Evolutionary conservation across 1,284 basidiomycete species (phyloP), one percentile per base, ranked within the genome.

Genomic region (Melampsora americana): DNA sequence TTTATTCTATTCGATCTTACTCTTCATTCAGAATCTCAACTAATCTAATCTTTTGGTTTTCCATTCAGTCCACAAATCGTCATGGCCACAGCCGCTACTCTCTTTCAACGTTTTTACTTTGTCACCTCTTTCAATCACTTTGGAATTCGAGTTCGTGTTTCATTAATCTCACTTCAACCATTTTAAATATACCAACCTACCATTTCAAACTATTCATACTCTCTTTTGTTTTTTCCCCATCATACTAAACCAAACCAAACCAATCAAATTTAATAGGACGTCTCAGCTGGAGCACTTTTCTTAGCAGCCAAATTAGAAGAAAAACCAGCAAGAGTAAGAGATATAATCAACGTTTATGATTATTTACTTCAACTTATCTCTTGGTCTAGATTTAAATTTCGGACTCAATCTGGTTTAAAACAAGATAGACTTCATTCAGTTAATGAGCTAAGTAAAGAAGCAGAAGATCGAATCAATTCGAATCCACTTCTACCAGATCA

Each of bases 101-200:
- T 99, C 4, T 95, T 95, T 82, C 95, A 99, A 79, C 87, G 95
- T 39, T 99, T 99, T 86, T 99, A 90, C 91, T 98, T 89, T 84
- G 92, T 96, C 20, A 90, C 91, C 5, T 96, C 94, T 3, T 89
- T 99, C 88, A 90, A 90, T 81, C 90, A 93, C 77, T 99, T 95
- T 82, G 89, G 92, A 32, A 89, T 96, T 77, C 90, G 89, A 79
- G 94, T 95, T 80, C 83, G 89, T 86, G 72, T 20, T 32, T 62
- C 18, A 56, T 59, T 20, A 48, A 35, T 56, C 44, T 23, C 12
- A 14, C 23, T 1, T 60, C 12, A 46, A 32, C 56, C 50, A 32
- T 30, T 53, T 2, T 35, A 9, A 23, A 5, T 35, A 67, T n/a
- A n/a, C 69, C n/a, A 65, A 66, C 61, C 20, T 44, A 65, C 32